Conservation (phyloP, 495 filamentous ascomycete genomes). For the Recurvomyces mirabilis region DNA sequence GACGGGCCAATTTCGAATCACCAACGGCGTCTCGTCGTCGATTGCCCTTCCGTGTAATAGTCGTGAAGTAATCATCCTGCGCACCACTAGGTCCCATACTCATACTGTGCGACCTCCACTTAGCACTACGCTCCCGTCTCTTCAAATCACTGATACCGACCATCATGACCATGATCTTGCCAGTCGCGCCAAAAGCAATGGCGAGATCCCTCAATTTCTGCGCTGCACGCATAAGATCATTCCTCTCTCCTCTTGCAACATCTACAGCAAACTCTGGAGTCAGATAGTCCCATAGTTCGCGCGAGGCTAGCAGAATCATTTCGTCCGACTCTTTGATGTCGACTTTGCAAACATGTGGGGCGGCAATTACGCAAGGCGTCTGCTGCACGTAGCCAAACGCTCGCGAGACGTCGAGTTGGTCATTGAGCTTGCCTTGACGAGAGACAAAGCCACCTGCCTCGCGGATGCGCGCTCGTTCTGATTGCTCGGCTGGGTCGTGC, state of each 20-base stretch:
- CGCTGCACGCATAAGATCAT: constrained; percentile 89
- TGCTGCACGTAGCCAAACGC: constrained; percentile 90
- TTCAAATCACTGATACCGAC: constrained; percentile 83
- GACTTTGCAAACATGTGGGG: constrained; percentile 69
- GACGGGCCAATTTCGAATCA: constrained; percentile 71
- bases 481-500: constrained; percentile 78
- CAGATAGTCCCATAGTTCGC: constrained; percentile 89
- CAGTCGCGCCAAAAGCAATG: constrained; percentile 82
- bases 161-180: constrained; percentile 98
- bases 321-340: constrained; percentile 84
- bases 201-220: constrained; percentile 92
- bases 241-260: constrained; percentile 68
- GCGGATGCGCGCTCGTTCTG: constrained; percentile 78
- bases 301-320: constrained; percentile 81
- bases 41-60: constrained; percentile 46
- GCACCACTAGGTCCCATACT: constrained; percentile 60
- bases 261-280: constrained; percentile 84
- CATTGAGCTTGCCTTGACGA: constrained; percentile 84
- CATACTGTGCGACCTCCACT: constrained; percentile 63
- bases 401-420: constrained; percentile 77
- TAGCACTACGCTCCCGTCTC: constrained; percentile 61
- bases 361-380: constrained; percentile 87
- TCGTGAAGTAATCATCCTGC: constrained; percentile 57
- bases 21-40: constrained; percentile 56
- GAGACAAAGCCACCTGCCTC: constrained; percentile 94